phyloP scores from a whole-genome alignment of 2,329 filamentous ascomycete genomes.

The Penicillium digitatum region DNA sequence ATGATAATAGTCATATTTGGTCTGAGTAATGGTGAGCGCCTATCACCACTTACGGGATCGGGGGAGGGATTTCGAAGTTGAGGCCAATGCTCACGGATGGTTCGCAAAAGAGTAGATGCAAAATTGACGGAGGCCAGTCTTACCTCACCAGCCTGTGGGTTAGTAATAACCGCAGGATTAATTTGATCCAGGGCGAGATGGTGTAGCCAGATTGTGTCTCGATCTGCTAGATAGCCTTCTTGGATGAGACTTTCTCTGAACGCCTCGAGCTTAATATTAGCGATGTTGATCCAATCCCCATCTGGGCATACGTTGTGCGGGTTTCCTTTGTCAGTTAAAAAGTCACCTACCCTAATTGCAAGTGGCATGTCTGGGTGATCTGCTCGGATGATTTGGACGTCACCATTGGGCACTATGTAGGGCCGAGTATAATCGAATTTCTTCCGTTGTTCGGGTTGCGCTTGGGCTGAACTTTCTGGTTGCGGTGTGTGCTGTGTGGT shows the following conservation, averaged over 20 bases:
- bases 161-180: not conserved
- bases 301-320: not conserved
- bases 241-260: not conserved
- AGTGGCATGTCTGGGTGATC: not conserved
- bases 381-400: not conserved
- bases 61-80: not conserved
- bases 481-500: not conserved
- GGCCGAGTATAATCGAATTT: not conserved
- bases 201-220: not conserved
- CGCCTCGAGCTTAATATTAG: not conserved
- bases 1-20: conserved; percentile 1
- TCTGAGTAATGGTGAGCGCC: not conserved
- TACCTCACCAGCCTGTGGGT: not conserved
- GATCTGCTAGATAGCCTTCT: not conserved
- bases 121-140: not conserved
- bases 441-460: too few species aligned
- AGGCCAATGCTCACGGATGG: not conserved
- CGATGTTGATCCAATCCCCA: conserved; percentile 1
- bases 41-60: not conserved
- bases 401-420: not conserved
- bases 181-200: not conserved
- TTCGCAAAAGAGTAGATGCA: not conserved
- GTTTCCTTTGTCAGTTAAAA: not conserved
- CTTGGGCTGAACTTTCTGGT: not conserved
- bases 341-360: not conserved